phyloP scores from a whole-genome alignment of 2,329 filamentous ascomycete species.

The Periconia sp. region DNA sequence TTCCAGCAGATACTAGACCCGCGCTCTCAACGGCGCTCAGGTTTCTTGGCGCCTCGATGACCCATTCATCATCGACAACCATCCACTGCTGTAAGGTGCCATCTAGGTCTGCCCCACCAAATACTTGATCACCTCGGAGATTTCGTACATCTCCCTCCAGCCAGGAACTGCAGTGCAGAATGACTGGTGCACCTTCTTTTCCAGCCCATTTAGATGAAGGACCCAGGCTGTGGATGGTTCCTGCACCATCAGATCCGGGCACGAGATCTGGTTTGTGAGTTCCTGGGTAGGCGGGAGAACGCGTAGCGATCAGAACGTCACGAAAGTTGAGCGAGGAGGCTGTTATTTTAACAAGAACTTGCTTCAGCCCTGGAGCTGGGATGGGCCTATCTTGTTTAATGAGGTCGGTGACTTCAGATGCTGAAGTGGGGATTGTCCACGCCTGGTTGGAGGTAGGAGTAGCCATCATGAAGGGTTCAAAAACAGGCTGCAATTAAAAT shows the following conservation, averaged over 20 bases:
- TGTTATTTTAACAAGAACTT: constrained; percentile 8
- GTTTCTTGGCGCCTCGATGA: constrained; percentile 44
- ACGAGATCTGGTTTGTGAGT: constrained; percentile 15
- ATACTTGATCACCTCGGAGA: neutral
- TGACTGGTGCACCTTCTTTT: constrained; percentile 9
- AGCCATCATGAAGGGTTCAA: neutral
- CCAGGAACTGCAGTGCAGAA: constrained; percentile 14
- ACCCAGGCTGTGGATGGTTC: constrained; percentile 10
- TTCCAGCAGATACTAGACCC: constrained; percentile 47
- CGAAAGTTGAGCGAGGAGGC: constrained; percentile 14
- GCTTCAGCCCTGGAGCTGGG: constrained; percentile 6
- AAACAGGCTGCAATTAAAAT: too few species aligned
- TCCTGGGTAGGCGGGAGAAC: constrained; percentile 16
- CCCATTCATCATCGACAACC: constrained; percentile 43
- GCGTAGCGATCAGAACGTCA: constrained; percentile 12
- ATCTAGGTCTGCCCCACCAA: constrained; percentile 17
- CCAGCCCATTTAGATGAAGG: constrained; percentile 6
- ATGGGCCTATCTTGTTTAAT: neutral
- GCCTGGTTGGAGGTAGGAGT: constrained; percentile 2
- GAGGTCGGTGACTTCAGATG: constrained; percentile 4
- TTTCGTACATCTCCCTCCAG: constrained; percentile 13
- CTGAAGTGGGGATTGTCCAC: constrained; percentile 7
- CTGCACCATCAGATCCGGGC: constrained; percentile 23
- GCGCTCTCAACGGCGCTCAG: constrained; percentile 43
- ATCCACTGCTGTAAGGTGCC: constrained; percentile 49